These are phyloP conservation scores for Annulohypoxylon bovei DNA, from an alignment of 495 filamentous ascomycete species.

Conservation along the genomic window DNA sequence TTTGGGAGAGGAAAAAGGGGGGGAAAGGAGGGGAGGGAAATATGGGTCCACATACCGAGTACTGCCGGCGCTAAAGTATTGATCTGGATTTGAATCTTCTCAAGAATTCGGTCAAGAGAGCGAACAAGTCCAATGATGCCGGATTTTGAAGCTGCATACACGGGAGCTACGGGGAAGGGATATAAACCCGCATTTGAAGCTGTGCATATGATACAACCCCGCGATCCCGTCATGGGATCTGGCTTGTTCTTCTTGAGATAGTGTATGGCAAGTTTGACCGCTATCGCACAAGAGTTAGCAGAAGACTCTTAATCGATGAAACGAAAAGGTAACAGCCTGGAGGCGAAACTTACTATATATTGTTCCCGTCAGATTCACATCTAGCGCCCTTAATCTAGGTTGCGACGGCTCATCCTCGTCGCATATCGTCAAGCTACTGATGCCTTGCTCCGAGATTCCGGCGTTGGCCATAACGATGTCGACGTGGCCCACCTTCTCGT, in stretches of 20 bases:
- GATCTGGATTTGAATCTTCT: constrained; percentile 58
- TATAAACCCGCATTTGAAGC: constrained; percentile 67
- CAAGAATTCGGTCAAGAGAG: constrained; percentile 54
- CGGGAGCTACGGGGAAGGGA: constrained; percentile 63
- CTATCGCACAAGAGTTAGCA: constrained; percentile 39
- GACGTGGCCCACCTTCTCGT: constrained; percentile 49
- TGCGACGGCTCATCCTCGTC: constrained; percentile 51
- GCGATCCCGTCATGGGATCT: constrained; percentile 34
- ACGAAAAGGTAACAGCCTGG: neutral
- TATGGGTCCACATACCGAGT: constrained; percentile 49
- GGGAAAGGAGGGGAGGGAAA: constrained; percentile 2
- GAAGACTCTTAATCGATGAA: neutral
- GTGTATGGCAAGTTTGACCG: constrained; percentile 60
- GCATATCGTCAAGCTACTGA: constrained; percentile 40
- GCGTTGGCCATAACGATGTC: constrained; percentile 68
- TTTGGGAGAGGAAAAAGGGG: neutral
- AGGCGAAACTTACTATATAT: constrained; percentile 62
- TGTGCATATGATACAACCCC: constrained; percentile 65
- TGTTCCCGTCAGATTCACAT: constrained; percentile 60
- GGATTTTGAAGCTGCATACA: constrained; percentile 63
- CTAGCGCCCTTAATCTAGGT: constrained; percentile 53
- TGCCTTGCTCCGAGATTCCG: constrained; percentile 60
- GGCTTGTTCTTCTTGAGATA: constrained; percentile 62
- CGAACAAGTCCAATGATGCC: constrained; percentile 63
- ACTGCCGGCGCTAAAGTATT: constrained; percentile 65